Evolutionary conservation across 2,329 filamentous ascomycete genomes (phyloP).

Genomic region (Trichoderma koningii): DNA sequence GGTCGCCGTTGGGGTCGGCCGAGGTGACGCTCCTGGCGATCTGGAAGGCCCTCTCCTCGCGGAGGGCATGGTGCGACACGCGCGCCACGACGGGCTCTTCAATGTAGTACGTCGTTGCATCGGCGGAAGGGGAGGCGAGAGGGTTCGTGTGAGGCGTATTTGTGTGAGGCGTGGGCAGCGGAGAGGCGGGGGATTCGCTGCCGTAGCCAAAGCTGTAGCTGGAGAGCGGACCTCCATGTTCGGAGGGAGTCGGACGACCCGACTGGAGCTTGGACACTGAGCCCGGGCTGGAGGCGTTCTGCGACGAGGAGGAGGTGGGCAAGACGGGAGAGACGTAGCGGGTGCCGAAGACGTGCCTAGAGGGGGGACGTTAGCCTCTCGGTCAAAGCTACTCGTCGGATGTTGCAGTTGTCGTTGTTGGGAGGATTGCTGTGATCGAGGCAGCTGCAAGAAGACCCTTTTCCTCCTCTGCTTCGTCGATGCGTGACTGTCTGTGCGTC

Average conservation of each 20-base stretch:
- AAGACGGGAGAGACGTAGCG: slow-evolving; percentile 56
- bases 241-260: slow-evolving; percentile 48
- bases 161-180: slow-evolving; percentile 40
- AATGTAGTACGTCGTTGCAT: slow-evolving; percentile 54
- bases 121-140: slow-evolving; percentile 42
- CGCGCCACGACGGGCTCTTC: slow-evolving; percentile 75
- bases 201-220: slow-evolving; percentile 40
- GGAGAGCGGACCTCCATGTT: slow-evolving; percentile 37
- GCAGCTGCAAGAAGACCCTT: not conserved
- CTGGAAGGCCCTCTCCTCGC: slow-evolving; percentile 85
- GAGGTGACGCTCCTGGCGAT: slow-evolving; percentile 72
- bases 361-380: slow-evolving; percentile 14
- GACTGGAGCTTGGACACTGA: slow-evolving; percentile 47
- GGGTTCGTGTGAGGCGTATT: slow-evolving; percentile 39
- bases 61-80: slow-evolving; percentile 77
- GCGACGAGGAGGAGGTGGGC: slow-evolving; percentile 50
- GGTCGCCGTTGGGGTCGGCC: slow-evolving; percentile 70
- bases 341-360: slow-evolving; percentile 67
- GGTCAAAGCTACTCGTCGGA: not conserved
- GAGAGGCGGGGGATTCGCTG: slow-evolving; percentile 46
- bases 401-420: not conserved
- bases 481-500: not conserved
- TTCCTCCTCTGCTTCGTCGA: not conserved
- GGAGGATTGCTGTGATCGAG: too few relatives aligned
- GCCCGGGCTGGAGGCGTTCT: slow-evolving; percentile 49